Base-by-base conservation (phyloP, 2,329 filamentous ascomycete species). In the Pestalotiopsis sp. region DNA sequence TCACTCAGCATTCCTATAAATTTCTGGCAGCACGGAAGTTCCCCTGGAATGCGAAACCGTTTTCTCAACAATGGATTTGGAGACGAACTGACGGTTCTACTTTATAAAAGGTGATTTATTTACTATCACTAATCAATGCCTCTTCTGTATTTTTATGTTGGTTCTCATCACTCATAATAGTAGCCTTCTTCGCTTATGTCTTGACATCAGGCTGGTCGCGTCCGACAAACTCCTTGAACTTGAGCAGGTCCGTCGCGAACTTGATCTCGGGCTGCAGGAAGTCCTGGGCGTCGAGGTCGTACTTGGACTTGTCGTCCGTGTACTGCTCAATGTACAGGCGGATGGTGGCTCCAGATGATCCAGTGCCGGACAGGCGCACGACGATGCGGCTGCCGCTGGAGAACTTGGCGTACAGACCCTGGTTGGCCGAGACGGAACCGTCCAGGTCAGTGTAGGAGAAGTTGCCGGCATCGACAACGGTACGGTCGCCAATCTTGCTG, bases 361-460 rank as follows among this genome's bases (percentile, higher is more conserved):
- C 96, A 23, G 96, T 99, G 65, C 96, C 96, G 1, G 95, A 98
- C 70, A 99, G 87, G 76, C 96, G 93, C 69, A 98, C 94, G 66
- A 99, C 94, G 70, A 98, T 95, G 74, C 96, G 92, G 84, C 93
- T 97, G 71, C 95, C 95, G 69, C 97, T 95, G 67, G 94, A 94
- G 83, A 98, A 98, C 82, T 93, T 93, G 80, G 95, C 93, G 79
- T 93, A 99, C 75, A 99, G 90, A 73, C 96, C 96, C 85, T 99
- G 96, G 86, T 98, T 97, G 80, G 94, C 93, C 78, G 94, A 92
- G 67, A 98, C 93, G 73, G 94, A 97, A 71, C 95, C 96, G 78
- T 99, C 96, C n/a, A 99, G 91, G 79, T 99, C 96, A 9, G 94
- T 98, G 88, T 99, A 99, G 39, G 93, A 94, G 83, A 99, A 99